Base-by-base conservation (phyloP, 768 basidiomycete species). In the Hygrocybe punicea region DNA sequence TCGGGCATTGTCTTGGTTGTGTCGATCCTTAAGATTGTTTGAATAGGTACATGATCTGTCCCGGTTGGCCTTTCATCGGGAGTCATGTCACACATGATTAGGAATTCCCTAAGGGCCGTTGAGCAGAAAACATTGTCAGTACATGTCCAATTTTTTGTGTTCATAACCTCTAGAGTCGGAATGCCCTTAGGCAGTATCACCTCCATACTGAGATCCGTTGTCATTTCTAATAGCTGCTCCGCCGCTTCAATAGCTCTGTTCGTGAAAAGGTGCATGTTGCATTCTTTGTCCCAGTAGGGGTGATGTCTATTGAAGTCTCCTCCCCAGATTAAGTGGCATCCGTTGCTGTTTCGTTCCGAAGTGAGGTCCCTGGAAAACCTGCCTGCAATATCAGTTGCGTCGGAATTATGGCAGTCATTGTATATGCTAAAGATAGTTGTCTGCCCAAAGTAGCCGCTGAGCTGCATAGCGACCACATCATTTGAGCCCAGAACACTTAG, bases 171-270 rank as follows among this genome's bases (percentile, higher is more conserved):
- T n/a, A n/a, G n/a, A n/a, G n/a, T n/a, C n/a, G n/a, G n/a, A n/a
- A n/a, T n/a, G n/a, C n/a, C n/a, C n/a, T n/a, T n/a, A n/a, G 72
- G 74, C 0, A 83, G 70, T 0, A 66, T 55, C 74, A 77, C 74
- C 0, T 56, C 6, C 63, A 83, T 67, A 0, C 61, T 57, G 51
- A 71, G 49, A 0, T 60, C 60, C 0, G 52, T 58, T 0, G 74
- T 14, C 2, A 72, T 17, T 8, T 68, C 48, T 0, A 79, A 61
- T 0, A 80, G 64, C 0, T 36, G 46, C 4, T 72, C 57, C 0
- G 71, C 68, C 0, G 37, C 54, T 0, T 63, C 47, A 0, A 73
- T 51, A 13, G 67, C 65, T 7, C 48, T 9, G 0, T 33, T 33
- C 1, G 72, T 77, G 61, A 80, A 74, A 0, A 81, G 73, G 47